These are phyloP conservation scores for Tetracladium marchalianum DNA, from an alignment of 495 filamentous ascomycete species.

Conservation along the genomic window DNA sequence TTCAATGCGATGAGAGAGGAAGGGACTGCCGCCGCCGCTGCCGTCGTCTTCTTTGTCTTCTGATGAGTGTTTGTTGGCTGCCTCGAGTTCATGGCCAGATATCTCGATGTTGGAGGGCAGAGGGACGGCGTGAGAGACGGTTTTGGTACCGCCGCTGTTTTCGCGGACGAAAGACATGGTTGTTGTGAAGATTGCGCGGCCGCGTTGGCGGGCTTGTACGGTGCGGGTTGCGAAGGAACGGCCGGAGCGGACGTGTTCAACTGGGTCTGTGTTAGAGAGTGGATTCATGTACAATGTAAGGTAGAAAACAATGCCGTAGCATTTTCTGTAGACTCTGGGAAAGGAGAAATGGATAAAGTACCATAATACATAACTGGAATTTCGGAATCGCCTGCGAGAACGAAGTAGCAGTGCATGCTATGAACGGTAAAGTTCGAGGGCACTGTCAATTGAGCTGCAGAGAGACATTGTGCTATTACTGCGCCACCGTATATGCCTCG, in stretches of 20 bases:
- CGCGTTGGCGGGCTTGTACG: conserved; percentile 84
- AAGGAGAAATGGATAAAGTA: no score
- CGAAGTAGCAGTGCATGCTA: conserved; percentile 98
- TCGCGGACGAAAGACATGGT: conserved; percentile 80
- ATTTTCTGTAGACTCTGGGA: no score
- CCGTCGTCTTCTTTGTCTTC: conserved; percentile 4
- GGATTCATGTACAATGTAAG: no score
- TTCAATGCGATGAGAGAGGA: conserved; percentile 44
- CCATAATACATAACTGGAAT: conserved; percentile 70
- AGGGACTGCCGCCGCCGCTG: conserved; percentile 34
- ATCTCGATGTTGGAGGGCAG: conserved; percentile 42
- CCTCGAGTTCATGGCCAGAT: conserved; percentile 11
- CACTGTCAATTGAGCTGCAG: conserved; percentile 81
- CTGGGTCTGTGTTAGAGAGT: conserved; percentile 36
- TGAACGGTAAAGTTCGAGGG: conserved; percentile 71
- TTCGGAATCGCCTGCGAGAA: conserved; percentile 74
- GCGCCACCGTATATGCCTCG: conserved; percentile 89
- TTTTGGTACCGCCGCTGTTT: conserved; percentile 51
- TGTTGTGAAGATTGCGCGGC: conserved; percentile 88
- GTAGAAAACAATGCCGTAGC: no score
- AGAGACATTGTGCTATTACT: conserved; percentile 85
- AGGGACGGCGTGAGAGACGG: conserved; percentile 47
- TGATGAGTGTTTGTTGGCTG: background rate
- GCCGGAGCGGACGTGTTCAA: conserved; percentile 88
- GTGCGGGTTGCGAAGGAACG: conserved; percentile 86